Percentiles rank a stretch among this genome's conserved stretches.
Evolutionary conservation across 305 asterid genomes (phyloP).

Genomic region (Solanum hybrid): DNA sequence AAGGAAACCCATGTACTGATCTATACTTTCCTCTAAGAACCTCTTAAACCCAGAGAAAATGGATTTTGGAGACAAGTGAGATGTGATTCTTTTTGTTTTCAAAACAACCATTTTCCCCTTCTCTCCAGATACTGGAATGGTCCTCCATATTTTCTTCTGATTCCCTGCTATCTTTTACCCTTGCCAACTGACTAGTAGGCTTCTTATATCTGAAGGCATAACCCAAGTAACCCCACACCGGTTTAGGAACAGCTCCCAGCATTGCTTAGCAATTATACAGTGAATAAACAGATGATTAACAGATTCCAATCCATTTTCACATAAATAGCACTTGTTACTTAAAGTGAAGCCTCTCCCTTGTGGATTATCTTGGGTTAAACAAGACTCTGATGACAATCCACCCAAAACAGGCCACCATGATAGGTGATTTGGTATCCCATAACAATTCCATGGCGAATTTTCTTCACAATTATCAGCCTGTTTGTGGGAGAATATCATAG

Average conservation of each 20-base stretch:
- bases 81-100: neutral
- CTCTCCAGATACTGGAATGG: neutral
- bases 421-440: neutral
- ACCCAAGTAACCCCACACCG: neutral
- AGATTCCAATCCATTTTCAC: neutral
- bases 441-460: neutral
- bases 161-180: neutral
- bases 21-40: neutral
- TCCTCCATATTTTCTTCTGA: neutral
- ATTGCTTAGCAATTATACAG: neutral
- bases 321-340: neutral
- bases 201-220: neutral
- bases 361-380: neutral
- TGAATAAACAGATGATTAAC: neutral
- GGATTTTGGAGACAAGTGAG: neutral
- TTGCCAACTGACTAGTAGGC: neutral
- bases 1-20: neutral
- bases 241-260: neutral
- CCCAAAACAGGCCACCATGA: neutral
- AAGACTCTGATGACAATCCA: neutral
- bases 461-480: neutral
- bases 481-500: neutral
- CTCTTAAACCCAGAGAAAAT: neutral
- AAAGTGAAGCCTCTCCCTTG: neutral
- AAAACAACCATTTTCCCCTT: neutral